A percentile compares a stretch with the other conserved stretches of the same genome.
These are phyloP conservation scores for Pseudogymnoascus sp. DNA, from an alignment of 2,329 filamentous ascomycete species.

Conservation along the genomic window DNA sequence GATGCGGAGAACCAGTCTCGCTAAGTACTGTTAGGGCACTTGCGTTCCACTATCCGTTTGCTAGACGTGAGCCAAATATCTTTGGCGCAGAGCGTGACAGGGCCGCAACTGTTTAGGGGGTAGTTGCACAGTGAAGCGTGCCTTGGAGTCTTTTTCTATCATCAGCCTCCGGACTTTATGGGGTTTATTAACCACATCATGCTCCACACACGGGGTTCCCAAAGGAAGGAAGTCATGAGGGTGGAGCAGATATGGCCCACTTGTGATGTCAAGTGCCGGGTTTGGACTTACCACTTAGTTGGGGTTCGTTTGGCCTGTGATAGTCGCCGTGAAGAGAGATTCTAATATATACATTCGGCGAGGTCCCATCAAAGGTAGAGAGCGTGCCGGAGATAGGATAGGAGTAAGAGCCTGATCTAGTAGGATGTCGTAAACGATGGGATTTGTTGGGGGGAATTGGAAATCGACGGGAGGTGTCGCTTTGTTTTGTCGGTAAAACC, in stretches of 20 bases:
- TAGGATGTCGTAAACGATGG: neutral
- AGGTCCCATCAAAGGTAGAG: neutral
- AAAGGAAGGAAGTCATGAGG: neutral
- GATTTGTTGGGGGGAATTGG: constrained; percentile 2
- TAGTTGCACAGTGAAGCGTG: neutral
- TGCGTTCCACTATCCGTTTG: neutral
- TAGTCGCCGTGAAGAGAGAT: neutral
- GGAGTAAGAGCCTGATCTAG: neutral
- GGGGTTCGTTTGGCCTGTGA: neutral
- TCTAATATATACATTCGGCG: neutral
- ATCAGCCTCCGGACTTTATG: constrained; percentile 1
- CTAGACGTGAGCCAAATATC: neutral
- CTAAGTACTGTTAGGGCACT: neutral
- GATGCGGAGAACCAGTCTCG: neutral
- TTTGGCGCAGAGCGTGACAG: neutral
- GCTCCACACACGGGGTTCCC: neutral
- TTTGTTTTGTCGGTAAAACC: constrained; percentile 4
- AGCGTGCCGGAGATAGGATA: neutral
- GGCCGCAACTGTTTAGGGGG: neutral
- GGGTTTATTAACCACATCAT: neutral
- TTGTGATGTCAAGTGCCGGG: constrained; percentile 2
- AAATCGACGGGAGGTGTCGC: constrained; percentile 3
- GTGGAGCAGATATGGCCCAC: constrained; percentile 5
- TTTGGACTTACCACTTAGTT: constrained; percentile 1
- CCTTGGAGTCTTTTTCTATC: neutral